Conservation (phyloP, 208 protist genomes). For the Herpetomonas samuelpessoai region DNA sequence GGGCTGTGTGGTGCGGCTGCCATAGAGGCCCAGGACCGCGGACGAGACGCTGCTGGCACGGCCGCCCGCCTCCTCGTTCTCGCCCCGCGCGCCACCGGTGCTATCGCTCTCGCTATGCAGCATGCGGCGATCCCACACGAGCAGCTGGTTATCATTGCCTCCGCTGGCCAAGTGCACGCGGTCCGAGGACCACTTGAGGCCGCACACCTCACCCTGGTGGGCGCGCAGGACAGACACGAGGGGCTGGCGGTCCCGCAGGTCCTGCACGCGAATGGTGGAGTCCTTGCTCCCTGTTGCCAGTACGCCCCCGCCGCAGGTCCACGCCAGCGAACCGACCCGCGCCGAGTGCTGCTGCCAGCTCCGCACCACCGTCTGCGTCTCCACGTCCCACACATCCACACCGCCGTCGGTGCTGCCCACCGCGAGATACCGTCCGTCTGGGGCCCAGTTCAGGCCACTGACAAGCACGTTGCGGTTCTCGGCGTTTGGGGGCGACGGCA, state of each 20-base stretch:
- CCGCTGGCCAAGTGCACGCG: conserved; percentile 95
- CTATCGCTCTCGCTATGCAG: conserved; percentile 14
- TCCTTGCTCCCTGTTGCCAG: conserved; percentile 95
- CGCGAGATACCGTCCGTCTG: conserved; percentile 86
- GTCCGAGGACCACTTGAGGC: conserved; percentile 94
- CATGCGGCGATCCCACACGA: conserved; percentile 93
- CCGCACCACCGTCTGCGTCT: conserved; percentile 69
- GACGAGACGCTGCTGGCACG: background rate
- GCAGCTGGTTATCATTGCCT: conserved; percentile 98
- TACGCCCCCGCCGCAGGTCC: conserved; percentile 83
- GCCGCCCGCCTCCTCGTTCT: conserved; percentile 1
- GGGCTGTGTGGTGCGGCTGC: conserved; percentile 39
- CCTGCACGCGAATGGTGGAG: conserved; percentile 93
- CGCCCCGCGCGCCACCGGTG: background rate
- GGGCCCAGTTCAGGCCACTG: conserved; percentile 92
- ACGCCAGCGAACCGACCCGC: conserved; percentile 93
- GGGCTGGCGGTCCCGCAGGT: conserved; percentile 86
- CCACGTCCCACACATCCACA: conserved; percentile 93
- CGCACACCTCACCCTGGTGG: conserved; percentile 97
- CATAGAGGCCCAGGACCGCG: background rate
- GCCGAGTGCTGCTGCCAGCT: conserved; percentile 83
- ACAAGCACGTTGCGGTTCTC: conserved; percentile 48
- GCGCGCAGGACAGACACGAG: conserved; percentile 43
- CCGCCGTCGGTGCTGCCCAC: conserved; percentile 85
- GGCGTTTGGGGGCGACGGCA: conserved; percentile 54